Conservation (phyloP, 495 filamentous ascomycete genomes). For the Jackrogersella multiformis region DNA sequence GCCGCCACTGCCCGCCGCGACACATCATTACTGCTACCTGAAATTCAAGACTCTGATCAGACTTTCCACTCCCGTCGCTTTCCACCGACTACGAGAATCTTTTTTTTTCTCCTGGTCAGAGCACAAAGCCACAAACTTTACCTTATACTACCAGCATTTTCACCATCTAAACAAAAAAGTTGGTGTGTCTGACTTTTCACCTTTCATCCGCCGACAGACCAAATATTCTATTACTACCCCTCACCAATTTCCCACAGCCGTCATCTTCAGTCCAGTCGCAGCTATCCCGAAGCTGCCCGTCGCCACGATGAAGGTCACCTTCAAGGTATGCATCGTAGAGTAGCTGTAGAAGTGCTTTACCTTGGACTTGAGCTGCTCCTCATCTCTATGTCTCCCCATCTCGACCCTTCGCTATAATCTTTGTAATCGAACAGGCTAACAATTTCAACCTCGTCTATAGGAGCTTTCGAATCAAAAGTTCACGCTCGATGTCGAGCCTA, state of each 20-base stretch:
- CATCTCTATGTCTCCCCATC: neutral
- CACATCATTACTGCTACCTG: slow-evolving; percentile 44
- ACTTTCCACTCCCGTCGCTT: slow-evolving; percentile 32
- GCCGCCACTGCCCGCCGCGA: slow-evolving; percentile 31
- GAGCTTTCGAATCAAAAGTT: slow-evolving; percentile 99
- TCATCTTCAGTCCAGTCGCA: slow-evolving; percentile 25
- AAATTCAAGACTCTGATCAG: slow-evolving; percentile 35
- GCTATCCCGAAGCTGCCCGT: slow-evolving; percentile 49
- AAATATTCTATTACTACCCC: slow-evolving; percentile 8
- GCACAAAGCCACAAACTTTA: slow-evolving; percentile 7
- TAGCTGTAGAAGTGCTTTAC: slow-evolving; percentile 10
- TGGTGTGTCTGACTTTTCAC: neutral
- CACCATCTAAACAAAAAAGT: neutral
- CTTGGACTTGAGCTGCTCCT: slow-evolving; percentile 2
- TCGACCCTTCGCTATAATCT: neutral
- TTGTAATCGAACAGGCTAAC: slow-evolving; percentile 44
- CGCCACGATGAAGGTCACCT: slow-evolving; percentile 61
- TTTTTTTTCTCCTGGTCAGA: slow-evolving; percentile 17
- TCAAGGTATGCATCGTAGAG: slow-evolving; percentile 53
- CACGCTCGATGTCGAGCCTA: slow-evolving; percentile 89
- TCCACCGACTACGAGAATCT: slow-evolving; percentile 27
- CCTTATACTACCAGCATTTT: neutral
- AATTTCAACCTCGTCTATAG: slow-evolving; percentile 54
- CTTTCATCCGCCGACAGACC: neutral
- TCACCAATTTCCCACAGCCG: slow-evolving; percentile 9